phyloP scores from a whole-genome alignment of 768 basidiomycete species.

The Suillus plorans region DNA sequence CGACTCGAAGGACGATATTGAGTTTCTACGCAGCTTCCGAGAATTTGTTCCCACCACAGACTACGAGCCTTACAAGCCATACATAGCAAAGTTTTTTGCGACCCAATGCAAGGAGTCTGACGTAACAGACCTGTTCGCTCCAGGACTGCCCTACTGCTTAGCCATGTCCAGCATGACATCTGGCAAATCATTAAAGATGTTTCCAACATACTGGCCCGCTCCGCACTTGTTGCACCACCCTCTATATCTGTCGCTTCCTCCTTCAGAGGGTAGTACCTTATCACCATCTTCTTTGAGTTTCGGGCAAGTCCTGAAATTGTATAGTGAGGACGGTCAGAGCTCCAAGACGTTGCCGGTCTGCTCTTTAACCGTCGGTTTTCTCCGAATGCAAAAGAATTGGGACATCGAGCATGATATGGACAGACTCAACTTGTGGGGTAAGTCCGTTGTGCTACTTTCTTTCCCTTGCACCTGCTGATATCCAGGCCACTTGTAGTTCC shows the following conservation, averaged over 20 bases:
- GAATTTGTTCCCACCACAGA: constrained; percentile 16
- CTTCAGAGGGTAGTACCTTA: background rate
- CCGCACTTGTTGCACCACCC: background rate
- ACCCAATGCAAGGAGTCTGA: constrained; percentile 9
- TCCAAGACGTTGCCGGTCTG: background rate
- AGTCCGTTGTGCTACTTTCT: background rate
- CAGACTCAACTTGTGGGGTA: background rate
- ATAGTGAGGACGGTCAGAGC: background rate
- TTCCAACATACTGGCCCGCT: constrained; percentile 18
- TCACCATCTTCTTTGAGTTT: background rate
- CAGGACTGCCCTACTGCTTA: constrained; percentile 22
- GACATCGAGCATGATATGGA: background rate
- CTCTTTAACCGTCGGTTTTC: background rate
- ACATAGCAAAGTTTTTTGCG: constrained; percentile 12
- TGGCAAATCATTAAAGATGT: constrained; percentile 16
- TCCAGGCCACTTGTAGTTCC: constrained; percentile 9
- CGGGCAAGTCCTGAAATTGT: background rate
- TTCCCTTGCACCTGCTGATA: background rate
- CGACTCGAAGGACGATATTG: background rate
- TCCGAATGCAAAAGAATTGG: background rate
- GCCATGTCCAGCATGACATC: constrained; percentile 21
- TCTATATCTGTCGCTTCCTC: background rate
- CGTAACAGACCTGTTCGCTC: constrained; percentile 22
- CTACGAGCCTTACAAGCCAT: constrained; percentile 23
- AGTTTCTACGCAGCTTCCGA: constrained; percentile 17